phyloP scores from a whole-genome alignment of 1,284 basidiomycete species.

The Pseudozyma thailandica region DNA sequence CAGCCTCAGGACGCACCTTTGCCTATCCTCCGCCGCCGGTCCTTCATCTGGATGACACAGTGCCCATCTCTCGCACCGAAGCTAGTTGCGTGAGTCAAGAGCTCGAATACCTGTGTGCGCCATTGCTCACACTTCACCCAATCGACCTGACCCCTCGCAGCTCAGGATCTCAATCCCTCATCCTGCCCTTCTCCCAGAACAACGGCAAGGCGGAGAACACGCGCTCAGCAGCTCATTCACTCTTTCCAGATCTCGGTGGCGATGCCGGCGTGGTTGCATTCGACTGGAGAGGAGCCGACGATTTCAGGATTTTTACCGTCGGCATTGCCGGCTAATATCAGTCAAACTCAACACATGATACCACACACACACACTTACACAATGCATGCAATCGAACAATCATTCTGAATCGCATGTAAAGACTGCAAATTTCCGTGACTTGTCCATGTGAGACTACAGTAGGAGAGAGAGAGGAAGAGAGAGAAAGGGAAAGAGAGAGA shows the following conservation, averaged over 20 bases:
- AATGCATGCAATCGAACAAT: neutral
- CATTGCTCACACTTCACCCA: slow-evolving; percentile 30
- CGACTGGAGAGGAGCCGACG: slow-evolving; percentile 53
- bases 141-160: slow-evolving; percentile 25
- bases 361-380: neutral
- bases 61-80: slow-evolving; percentile 1
- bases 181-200: slow-evolving; percentile 11
- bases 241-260: slow-evolving; percentile 34
- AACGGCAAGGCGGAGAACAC: neutral
- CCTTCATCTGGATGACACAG: neutral
- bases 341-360: too few species aligned
- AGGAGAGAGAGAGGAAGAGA: too few species aligned
- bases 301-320: slow-evolving; percentile 50
- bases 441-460: too few species aligned
- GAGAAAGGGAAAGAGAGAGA: too few species aligned
- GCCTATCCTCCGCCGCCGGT: slow-evolving; percentile 10
- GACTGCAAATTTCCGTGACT: too few species aligned
- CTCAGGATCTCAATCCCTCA: slow-evolving; percentile 27
- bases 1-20: neutral
- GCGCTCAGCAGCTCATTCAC: slow-evolving; percentile 9
- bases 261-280: slow-evolving; percentile 43
- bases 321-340: slow-evolving; percentile 33
- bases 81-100: slow-evolving; percentile 25
- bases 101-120: slow-evolving; percentile 49
- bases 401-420: too few species aligned